Conservation (phyloP, 1,284 basidiomycete genomes). For the Meripilus lineatus region DNA sequence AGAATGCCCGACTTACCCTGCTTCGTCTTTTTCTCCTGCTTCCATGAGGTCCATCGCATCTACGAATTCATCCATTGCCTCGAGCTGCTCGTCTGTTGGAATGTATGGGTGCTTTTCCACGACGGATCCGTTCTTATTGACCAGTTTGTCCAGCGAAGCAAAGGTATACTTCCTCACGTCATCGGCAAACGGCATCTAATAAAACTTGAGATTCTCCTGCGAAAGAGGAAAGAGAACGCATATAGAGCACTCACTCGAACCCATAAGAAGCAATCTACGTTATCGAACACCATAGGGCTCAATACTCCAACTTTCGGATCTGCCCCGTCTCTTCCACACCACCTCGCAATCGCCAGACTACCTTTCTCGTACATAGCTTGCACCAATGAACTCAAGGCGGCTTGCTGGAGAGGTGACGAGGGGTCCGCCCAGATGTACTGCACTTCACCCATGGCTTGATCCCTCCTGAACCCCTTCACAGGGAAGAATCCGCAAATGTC, state of each 20-base stretch:
- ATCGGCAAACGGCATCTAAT: constrained; percentile 90
- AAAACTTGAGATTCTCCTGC: neutral
- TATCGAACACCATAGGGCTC: constrained; percentile 54
- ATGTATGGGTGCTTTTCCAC: constrained; percentile 77
- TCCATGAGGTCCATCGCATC: constrained; percentile 84
- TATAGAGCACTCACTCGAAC: constrained; percentile 49
- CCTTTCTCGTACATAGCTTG: constrained; percentile 61
- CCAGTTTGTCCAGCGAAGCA: constrained; percentile 72
- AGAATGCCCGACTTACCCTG: constrained; percentile 41
- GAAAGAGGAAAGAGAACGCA: neutral
- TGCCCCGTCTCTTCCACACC: constrained; percentile 66
- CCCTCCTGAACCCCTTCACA: constrained; percentile 64
- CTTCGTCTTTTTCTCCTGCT: constrained; percentile 64
- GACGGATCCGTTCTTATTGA: constrained; percentile 72
- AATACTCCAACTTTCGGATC: constrained; percentile 87
- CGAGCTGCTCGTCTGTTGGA: constrained; percentile 75
- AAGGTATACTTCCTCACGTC: constrained; percentile 88
- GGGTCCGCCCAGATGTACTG: constrained; percentile 85
- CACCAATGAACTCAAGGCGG: constrained; percentile 82
- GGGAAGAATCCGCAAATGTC: constrained; percentile 87
- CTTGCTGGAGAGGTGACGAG: constrained; percentile 64
- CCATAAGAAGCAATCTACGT: constrained; percentile 80
- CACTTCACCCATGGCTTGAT: constrained; percentile 82
- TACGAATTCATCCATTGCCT: constrained; percentile 84
- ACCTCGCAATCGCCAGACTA: constrained; percentile 71